Evolutionary conservation across 768 basidiomycete genomes (phyloP).

Genomic region (Termitomyces sp.): DNA sequence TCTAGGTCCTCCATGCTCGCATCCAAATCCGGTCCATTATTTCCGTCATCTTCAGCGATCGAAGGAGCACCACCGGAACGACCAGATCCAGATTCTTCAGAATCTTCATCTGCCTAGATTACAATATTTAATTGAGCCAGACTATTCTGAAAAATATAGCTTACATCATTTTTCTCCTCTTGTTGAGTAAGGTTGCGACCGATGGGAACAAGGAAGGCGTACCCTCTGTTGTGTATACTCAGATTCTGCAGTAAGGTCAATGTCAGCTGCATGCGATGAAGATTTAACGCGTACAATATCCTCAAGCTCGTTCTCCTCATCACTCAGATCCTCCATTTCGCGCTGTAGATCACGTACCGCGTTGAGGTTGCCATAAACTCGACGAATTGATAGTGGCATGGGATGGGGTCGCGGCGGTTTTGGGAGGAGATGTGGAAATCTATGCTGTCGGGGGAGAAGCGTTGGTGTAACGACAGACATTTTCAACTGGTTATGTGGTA

Average conservation of each 20-base stretch:
- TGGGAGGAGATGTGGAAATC: conserved; percentile 65
- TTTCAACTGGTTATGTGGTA: neutral
- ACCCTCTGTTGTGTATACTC: conserved; percentile 62
- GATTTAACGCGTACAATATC: conserved; percentile 46
- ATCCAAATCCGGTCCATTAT: conserved; percentile 53
- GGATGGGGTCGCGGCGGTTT: conserved; percentile 63
- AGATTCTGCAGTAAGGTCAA: conserved; percentile 36
- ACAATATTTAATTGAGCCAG: neutral
- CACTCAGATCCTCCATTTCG: conserved; percentile 81
- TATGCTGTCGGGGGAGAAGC: conserved; percentile 56
- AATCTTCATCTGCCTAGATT: conserved; percentile 43
- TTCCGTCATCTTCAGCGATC: conserved; percentile 42
- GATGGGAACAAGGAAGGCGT: conserved; percentile 64
- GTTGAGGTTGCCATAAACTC: conserved; percentile 53
- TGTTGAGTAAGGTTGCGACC: conserved; percentile 68
- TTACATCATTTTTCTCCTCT: conserved; percentile 83
- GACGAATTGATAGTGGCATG: conserved; percentile 47
- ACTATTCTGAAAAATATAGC: conserved; percentile 12
- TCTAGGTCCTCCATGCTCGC: conserved; percentile 58
- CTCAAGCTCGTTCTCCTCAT: conserved; percentile 81
- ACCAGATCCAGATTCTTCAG: conserved; percentile 40
- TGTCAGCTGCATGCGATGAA: conserved; percentile 4
- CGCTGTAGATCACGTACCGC: conserved; percentile 62
- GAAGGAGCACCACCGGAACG: conserved; percentile 38
- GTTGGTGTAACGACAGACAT: conserved; percentile 62